Conservation (phyloP, 1,139 yeast species). For the Chernovozyma aurita region DNA sequence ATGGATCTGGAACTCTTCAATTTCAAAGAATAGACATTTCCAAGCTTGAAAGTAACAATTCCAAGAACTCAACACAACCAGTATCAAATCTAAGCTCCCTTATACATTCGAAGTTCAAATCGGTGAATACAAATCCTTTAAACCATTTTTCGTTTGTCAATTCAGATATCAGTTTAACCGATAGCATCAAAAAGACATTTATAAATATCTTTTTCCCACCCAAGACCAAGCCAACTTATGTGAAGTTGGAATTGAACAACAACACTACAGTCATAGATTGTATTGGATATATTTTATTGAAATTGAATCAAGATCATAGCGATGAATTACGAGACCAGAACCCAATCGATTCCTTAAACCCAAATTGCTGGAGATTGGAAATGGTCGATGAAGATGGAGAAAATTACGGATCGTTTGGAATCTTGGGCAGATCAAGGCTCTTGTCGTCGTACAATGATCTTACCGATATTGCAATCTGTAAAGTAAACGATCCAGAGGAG, state of each 20-base stretch:
- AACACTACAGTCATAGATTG: constrained; percentile 54
- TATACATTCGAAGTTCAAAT: constrained; percentile 32
- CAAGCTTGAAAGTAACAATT: not conserved
- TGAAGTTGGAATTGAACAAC: constrained; percentile 36
- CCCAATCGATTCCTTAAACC: constrained; percentile 28
- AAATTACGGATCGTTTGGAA: constrained; percentile 70
- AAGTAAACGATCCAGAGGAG: constrained; percentile 35
- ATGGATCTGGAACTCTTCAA: not conserved
- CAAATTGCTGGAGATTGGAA: constrained; percentile 65
- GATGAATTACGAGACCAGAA: not conserved
- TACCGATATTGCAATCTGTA: constrained; percentile 60
- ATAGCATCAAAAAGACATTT: constrained; percentile 18
- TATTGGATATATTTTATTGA: constrained; percentile 55
- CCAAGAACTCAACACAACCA: too few relatives aligned
- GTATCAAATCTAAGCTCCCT: constrained; percentile 36
- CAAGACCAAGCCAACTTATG: constrained; percentile 23
- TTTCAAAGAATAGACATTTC: constrained; percentile 11
- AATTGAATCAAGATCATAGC: constrained; percentile 18
- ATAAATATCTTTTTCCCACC: constrained; percentile 40
- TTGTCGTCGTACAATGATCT: constrained; percentile 57
- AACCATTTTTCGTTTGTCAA: constrained; percentile 50
- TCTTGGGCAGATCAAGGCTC: constrained; percentile 51
- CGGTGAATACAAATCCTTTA: constrained; percentile 44
- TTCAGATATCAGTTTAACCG: constrained; percentile 21
- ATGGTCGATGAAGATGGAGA: constrained; percentile 79